Evolutionary conservation across 768 basidiomycete genomes (phyloP).

Genomic region (Lentinula detonsa): DNA sequence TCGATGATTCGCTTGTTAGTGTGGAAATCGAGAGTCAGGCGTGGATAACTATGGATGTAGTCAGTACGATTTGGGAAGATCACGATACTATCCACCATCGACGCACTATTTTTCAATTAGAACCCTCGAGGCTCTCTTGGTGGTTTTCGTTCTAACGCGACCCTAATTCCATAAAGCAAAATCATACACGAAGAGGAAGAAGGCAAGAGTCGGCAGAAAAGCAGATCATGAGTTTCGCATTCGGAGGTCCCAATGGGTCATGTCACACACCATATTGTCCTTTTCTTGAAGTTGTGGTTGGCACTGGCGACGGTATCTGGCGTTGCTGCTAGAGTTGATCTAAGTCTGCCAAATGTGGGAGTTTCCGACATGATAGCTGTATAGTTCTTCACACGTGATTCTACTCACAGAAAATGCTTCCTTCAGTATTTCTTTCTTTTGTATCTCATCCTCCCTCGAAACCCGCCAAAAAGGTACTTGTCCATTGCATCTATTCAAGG

Average conservation of each 20-base stretch:
- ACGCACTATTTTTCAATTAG: constrained; percentile 99
- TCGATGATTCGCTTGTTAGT: constrained; percentile 99
- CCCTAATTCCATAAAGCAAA: constrained; percentile 47
- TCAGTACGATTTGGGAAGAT: not conserved
- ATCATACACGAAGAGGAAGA: not conserved
- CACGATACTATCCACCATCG: not conserved
- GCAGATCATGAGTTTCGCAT: not conserved
- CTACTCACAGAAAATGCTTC: too few species aligned
- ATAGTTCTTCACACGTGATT: constrained; percentile 5
- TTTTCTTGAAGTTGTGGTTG: constrained; percentile 7
- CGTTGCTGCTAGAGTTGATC: not conserved
- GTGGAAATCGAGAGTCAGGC: constrained; percentile 98
- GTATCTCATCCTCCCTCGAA: constrained; percentile 2
- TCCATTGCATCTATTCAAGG: not conserved
- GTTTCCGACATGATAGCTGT: not conserved
- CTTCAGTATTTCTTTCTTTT: not conserved
- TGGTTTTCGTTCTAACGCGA: constrained; percentile 99
- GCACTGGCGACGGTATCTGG: not conserved
- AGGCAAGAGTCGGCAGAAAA: not conserved
- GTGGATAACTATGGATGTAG: constrained; percentile 71
- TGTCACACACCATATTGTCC: constrained; percentile 13
- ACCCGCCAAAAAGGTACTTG: constrained; percentile 10
- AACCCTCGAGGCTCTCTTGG: constrained; percentile 97
- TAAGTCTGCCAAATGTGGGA: not conserved
- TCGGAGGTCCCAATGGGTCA: not conserved